Evolutionary conservation across 2,329 filamentous ascomycete species (phyloP).

Genomic region (Dissoconium aciculare): DNA sequence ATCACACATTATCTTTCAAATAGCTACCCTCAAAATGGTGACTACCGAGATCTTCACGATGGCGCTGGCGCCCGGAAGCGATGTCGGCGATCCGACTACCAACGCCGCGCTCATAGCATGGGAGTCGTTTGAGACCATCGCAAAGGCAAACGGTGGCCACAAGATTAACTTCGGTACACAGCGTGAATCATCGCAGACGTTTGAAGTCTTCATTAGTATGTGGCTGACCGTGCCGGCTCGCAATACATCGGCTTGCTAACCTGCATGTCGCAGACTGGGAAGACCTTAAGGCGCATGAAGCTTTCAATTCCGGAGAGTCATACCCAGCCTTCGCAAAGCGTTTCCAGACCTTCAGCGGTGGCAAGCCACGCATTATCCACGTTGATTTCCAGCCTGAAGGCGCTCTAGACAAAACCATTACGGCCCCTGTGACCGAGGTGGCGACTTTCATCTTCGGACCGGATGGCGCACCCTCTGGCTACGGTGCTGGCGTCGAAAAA

Average conservation of each 20-base stretch:
- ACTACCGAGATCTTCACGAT: constrained; percentile 29
- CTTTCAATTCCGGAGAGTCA: constrained; percentile 4
- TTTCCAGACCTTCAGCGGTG: constrained; percentile 20
- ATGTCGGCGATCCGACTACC: constrained; percentile 20
- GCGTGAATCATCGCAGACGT: constrained; percentile 26
- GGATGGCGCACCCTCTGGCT: constrained; percentile 8
- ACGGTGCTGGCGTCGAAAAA: constrained; percentile 1
- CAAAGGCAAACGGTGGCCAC: constrained; percentile 24
- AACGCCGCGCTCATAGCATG: constrained; percentile 21
- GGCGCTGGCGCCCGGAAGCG: constrained; percentile 25
- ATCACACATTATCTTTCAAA: too few species aligned
- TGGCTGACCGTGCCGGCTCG: constrained; percentile 1
- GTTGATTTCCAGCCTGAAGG: constrained; percentile 7
- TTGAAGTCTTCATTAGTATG: constrained; percentile 30
- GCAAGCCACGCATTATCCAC: constrained; percentile 15
- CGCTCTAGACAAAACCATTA: constrained; percentile 2
- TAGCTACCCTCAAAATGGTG: constrained; percentile 20
- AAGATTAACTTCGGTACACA: constrained; percentile 25
- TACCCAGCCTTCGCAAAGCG: constrained; percentile 22
- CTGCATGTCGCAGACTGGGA: constrained; percentile 7
- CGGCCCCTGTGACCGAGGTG: constrained; percentile 6
- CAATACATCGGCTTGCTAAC: too few species aligned
- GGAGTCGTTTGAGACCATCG: constrained; percentile 23
- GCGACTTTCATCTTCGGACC: constrained; percentile 7
- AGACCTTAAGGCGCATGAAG: constrained; percentile 5